phyloP scores from a whole-genome alignment of 2,329 filamentous ascomycete genomes.

The Penicillium hesseltinei region DNA sequence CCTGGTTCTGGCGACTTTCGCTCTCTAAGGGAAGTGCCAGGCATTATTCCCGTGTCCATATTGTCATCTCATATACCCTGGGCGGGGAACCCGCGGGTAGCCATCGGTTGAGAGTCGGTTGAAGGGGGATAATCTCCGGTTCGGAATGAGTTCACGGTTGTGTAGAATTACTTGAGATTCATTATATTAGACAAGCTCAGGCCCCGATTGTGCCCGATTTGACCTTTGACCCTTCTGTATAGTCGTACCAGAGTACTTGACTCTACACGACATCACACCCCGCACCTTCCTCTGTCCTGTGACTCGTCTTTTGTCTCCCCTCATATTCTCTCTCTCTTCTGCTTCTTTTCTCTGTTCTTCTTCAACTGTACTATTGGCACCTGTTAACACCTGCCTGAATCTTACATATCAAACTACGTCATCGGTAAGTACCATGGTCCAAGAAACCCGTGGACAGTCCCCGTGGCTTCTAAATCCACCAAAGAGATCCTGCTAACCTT shows the following conservation, averaged over 20 bases:
- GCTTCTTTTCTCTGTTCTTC: background rate
- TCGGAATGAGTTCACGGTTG: slow-evolving; percentile 4
- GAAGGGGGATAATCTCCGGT: slow-evolving; percentile 2
- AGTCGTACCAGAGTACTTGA: background rate
- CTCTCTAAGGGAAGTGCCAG: background rate
- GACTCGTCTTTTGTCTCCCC: slow-evolving; percentile 17
- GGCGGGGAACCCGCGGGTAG: background rate
- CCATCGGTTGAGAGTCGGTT: slow-evolving; percentile 6
- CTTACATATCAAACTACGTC: slow-evolving; percentile 14
- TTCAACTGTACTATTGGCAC: background rate
- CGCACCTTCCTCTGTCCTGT: slow-evolving; percentile 14
- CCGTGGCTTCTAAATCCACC: slow-evolving; percentile 14
- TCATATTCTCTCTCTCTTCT: background rate
- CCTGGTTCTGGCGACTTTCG: background rate
- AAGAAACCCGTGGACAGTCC: background rate
- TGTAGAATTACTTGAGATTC: background rate
- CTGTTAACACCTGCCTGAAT: background rate
- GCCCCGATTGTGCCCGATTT: background rate
- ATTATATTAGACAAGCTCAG: slow-evolving; percentile 16
- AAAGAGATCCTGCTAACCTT: slow-evolving; percentile 6
- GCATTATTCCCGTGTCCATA: background rate
- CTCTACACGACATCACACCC: slow-evolving; percentile 1
- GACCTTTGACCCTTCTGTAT: background rate
- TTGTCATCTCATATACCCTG: background rate
- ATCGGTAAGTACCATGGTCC: slow-evolving; percentile 19